Evolutionary conservation across 306 rosid genomes (phyloP).

Genomic region (Parietaria judaica): DNA sequence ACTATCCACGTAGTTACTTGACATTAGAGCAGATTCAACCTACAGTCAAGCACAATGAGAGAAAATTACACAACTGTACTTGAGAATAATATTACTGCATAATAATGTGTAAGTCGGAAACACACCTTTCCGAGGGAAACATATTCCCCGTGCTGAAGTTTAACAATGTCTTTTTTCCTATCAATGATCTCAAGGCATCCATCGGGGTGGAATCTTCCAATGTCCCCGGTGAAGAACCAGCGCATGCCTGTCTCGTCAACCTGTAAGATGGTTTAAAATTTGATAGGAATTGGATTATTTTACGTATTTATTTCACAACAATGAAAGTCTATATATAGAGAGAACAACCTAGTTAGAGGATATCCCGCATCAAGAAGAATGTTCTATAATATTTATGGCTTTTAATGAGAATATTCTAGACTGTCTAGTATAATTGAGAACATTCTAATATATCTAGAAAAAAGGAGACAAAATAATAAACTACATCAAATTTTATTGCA

Average conservation of each 20-base stretch:
- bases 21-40: conserved; percentile 72
- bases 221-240: conserved; percentile 86
- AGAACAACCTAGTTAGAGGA: too few relatives aligned
- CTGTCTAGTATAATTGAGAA: too few relatives aligned
- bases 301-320: too few relatives aligned
- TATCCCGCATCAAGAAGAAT: too few relatives aligned
- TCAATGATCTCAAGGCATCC: conserved; percentile 91
- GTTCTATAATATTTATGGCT: too few relatives aligned
- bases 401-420: too few relatives aligned
- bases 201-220: conserved; percentile 76
- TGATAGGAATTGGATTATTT: too few relatives aligned
- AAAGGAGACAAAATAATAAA: too few relatives aligned
- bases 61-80: conserved; percentile 9
- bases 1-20: conserved; percentile 58
- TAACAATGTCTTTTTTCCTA: conserved; percentile 88
- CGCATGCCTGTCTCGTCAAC: conserved; percentile 75
- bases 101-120: conserved; percentile 7
- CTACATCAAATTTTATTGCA: too few relatives aligned
- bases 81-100: background rate
- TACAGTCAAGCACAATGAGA: conserved; percentile 22
- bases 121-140: conserved; percentile 86
- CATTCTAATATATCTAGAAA: too few relatives aligned
- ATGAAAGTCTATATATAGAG: too few relatives aligned
- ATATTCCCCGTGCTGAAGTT: conserved; percentile 97
- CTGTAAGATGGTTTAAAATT: conserved; percentile 25